Conservation (phyloP, 805 yeast genomes). For the Ogataea kodamae region DNA sequence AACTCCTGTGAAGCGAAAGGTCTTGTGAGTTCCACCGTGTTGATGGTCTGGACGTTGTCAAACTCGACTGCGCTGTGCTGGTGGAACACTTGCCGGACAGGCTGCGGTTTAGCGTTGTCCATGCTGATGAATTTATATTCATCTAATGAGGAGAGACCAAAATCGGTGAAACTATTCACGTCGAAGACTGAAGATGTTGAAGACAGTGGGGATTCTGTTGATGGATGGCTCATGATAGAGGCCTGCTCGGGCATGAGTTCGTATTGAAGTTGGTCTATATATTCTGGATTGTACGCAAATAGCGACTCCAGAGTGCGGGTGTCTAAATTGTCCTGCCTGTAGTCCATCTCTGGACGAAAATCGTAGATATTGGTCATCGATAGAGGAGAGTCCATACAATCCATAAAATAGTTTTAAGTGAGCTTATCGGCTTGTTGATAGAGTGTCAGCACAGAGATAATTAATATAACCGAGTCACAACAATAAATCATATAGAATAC, state of each 20-base stretch:
- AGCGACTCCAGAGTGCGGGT: conserved; percentile 5
- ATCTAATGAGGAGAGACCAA: conserved; percentile 12
- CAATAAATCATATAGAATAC: conserved; percentile 4
- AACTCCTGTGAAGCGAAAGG: conserved; percentile 12
- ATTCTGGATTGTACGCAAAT: conserved; percentile 4
- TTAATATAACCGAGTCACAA: conserved; percentile 8
- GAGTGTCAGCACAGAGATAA: conserved; percentile 9
- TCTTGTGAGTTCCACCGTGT: conserved; percentile 23
- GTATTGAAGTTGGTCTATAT: conserved; percentile 8
- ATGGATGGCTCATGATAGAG: conserved; percentile 3
- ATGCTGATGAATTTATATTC: conserved; percentile 13
- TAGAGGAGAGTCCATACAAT: conserved; percentile 8
- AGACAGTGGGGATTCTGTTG: conserved; percentile 20
- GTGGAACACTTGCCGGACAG: conserved; percentile 6
- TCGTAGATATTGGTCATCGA: conserved; percentile 6
- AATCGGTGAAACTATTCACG: conserved; percentile 13
- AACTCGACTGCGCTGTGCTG: conserved; percentile 11
- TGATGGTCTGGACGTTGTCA: conserved; percentile 20
- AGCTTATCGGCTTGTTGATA: conserved; percentile 14
- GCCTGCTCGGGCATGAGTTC: conserved; percentile 12
- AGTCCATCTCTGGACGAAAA: conserved; percentile 7
- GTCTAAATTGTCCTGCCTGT: conserved; percentile 4
- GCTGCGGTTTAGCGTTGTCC: conserved; percentile 2
- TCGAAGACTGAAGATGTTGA: conserved; percentile 20
- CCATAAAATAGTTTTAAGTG: conserved; percentile 5